Evolutionary conservation across 2,329 filamentous ascomycete genomes (phyloP).

Genomic region (Trichoderma sp.): DNA sequence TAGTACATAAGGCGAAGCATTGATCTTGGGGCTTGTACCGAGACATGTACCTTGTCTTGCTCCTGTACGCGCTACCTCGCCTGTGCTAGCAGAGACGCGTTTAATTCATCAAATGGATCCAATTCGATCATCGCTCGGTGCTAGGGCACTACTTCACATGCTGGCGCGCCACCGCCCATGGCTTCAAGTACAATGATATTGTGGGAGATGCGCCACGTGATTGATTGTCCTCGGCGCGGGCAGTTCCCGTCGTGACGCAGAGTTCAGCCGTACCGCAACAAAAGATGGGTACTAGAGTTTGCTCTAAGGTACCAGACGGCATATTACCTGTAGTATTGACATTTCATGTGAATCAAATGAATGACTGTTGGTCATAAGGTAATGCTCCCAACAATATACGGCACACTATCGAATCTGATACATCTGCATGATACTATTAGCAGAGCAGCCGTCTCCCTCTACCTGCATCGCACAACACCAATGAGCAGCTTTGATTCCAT

Average conservation of each 20-base stretch:
- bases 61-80: background rate
- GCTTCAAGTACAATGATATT: background rate
- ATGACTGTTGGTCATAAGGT: background rate
- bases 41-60: background rate
- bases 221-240: background rate
- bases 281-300: background rate
- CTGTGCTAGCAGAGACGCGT: background rate
- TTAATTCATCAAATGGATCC: background rate
- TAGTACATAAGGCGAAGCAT: background rate
- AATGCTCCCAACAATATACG: too few species aligned
- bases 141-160: background rate
- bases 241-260: background rate
- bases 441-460: background rate
- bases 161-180: background rate
- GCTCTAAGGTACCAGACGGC: background rate
- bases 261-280: background rate
- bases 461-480: background rate
- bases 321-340: background rate
- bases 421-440: too few species aligned
- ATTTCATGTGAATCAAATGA: background rate
- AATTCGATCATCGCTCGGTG: background rate
- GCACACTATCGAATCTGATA: too few species aligned
- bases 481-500: background rate
- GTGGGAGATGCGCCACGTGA: background rate
- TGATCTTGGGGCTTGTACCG: background rate